Evolutionary conservation across 139 green algal genomes (phyloP), one percentile per base, ranked within the genome.

Genomic region (Pseudopediastrum boryanum): DNA sequence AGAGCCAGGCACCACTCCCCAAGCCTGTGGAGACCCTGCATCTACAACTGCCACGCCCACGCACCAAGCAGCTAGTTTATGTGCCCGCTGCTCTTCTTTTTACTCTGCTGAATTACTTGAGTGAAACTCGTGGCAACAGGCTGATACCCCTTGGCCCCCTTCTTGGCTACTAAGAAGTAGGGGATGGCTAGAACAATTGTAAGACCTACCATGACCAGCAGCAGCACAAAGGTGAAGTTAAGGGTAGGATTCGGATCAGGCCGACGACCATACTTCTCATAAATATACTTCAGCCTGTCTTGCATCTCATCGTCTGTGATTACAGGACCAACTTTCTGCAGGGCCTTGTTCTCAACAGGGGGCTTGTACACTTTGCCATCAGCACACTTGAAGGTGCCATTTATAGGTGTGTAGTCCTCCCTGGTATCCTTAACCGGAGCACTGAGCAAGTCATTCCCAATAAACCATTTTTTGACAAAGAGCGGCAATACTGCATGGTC

Each of bases 131-230:
- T 84, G 10, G 71, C 80, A 25, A 88, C 63, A 13, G 69, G 68
- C 70, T 64, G 54, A 23, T 72, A 75, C 39, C 59, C 67, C 72
- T 78, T 81, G 19, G 64, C 41, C 35, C 75, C 79, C 63, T 72
- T 79, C 39, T 74, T 59, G 38, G 10, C 41, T 1, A 88, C 79
- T 46, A 91, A 38, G 46, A 91, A 82, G 79, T 91, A 91, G 0
- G 87, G 87, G 25, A 91, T 91, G 4, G 84, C 87, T 33, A 91
- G 66, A 36, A 91, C 83, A 33, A 88, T 87, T 0, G 82, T 86
- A 6, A 91, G 75, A 8, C 87, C 87, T 1, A 77, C 80, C 84
- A 91, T 84, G 16, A 90, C 83, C 10, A 90, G 68, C 54, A 92
- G 77, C 39, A 89, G 75, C 25, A 92, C 83, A 76, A 92, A 87